Conservation (phyloP, 2,329 filamentous ascomycete genomes). For the Aspergillus candidus region DNA sequence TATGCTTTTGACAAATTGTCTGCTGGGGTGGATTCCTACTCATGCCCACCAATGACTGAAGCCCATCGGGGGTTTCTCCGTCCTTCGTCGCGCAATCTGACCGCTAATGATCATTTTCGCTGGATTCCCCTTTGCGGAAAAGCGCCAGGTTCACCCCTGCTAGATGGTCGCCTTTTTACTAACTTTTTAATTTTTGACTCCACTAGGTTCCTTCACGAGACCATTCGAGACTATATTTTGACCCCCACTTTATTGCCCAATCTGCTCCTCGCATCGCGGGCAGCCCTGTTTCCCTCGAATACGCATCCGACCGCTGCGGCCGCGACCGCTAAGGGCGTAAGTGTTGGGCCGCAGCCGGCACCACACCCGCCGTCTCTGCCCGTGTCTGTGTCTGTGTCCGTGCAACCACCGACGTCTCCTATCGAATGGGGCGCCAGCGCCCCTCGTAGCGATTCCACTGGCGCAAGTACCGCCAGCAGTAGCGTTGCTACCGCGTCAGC, state of each 20-base stretch:
- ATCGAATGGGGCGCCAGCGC: conserved; percentile 6
- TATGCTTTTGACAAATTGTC: conserved; percentile 11
- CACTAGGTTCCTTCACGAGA: conserved; percentile 40
- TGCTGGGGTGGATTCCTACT: conserved; percentile 15
- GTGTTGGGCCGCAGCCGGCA: conserved; percentile 9
- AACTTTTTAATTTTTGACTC: conserved; percentile 1
- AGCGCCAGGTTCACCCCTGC: conserved; percentile 1
- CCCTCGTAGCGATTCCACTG: conserved; percentile 12
- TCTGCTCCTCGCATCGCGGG: conserved; percentile 57
- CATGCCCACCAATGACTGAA: background rate
- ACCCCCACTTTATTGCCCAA: conserved; percentile 60
- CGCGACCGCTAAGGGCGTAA: conserved; percentile 2
- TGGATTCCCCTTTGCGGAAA: conserved; percentile 5
- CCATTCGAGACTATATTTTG: conserved; percentile 55
- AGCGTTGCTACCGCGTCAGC: conserved; percentile 11
- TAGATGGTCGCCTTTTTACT: conserved; percentile 3
- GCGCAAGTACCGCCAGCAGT: conserved; percentile 18
- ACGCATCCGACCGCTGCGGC: conserved; percentile 23
- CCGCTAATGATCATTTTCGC: conserved; percentile 4
- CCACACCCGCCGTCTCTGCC: conserved; percentile 13
- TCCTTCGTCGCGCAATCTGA: conserved; percentile 9
- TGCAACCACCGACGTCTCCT: conserved; percentile 18
- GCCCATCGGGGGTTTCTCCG: background rate
- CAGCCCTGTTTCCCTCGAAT: conserved; percentile 80
- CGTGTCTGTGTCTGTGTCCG: conserved; percentile 9